These are phyloP conservation scores for Lentinula edodes DNA, from an alignment of 768 basidiomycete genomes.

Conservation along the genomic window DNA sequence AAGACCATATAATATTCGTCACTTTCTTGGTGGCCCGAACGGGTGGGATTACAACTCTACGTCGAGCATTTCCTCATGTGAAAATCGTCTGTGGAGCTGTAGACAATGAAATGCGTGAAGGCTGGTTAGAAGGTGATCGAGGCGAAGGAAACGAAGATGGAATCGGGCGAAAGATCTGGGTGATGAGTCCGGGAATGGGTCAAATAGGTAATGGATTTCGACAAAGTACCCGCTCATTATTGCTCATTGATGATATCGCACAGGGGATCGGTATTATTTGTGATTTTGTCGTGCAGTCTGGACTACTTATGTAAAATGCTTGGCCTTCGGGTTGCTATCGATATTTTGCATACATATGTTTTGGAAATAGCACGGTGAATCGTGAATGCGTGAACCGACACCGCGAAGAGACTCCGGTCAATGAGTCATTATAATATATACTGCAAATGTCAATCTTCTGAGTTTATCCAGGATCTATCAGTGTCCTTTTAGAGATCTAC, in stretches of 20 bases:
- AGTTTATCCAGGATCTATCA: not conserved
- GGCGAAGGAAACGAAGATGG: conserved; percentile 44
- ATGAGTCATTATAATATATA: not conserved
- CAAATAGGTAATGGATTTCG: conserved; percentile 58
- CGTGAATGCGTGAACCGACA: no score
- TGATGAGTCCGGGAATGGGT: conserved; percentile 85
- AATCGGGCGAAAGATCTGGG: conserved; percentile 65
- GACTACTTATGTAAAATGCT: no score
- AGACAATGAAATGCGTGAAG: conserved; percentile 72
- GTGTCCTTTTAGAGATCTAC: not conserved
- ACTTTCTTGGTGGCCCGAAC: conserved; percentile 83
- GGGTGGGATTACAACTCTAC: conserved; percentile 74
- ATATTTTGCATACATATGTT: no score
- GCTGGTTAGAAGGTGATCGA: conserved; percentile 58
- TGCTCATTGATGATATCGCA: not conserved
- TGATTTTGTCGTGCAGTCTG: conserved; percentile 6
- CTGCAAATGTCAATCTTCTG: not conserved
- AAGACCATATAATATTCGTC: conserved; percentile 84
- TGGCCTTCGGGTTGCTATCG: no score
- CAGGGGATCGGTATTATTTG: conserved; percentile 38
- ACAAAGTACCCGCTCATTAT: not conserved
- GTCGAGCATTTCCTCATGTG: conserved; percentile 80
- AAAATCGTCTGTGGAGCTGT: conserved; percentile 81
- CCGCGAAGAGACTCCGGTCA: no score
- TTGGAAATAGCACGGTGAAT: no score